Conservation (phyloP, 129 eudicot genomes). For the Arctium minus region DNA sequence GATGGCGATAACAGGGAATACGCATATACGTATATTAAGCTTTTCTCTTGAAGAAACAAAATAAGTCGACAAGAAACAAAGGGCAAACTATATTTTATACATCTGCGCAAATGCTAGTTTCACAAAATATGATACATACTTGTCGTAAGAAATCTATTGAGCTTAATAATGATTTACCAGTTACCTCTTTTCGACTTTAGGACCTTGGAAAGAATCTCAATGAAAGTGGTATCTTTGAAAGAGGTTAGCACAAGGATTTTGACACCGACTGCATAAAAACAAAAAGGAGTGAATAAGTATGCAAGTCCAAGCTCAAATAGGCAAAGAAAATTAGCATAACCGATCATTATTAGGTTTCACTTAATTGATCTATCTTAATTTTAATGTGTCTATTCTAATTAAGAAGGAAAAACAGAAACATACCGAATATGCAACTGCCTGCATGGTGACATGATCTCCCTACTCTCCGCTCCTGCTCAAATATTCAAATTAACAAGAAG, state of each 20-base stretch:
- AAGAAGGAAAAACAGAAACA: background rate
- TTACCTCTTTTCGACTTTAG: constrained; percentile 55
- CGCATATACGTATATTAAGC: background rate
- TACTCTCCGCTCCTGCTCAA: constrained; percentile 23
- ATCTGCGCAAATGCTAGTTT: background rate
- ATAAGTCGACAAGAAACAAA: background rate
- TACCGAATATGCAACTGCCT: constrained; percentile 29
- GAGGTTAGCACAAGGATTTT: constrained; percentile 55
- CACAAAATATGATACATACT: background rate
- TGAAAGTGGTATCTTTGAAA: constrained; percentile 48
- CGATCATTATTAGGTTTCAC: background rate
- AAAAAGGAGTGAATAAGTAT: background rate
- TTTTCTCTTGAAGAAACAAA: background rate
- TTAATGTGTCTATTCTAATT: background rate
- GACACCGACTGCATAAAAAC: constrained; percentile 50
- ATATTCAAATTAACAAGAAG: background rate
- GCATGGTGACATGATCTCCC: constrained; percentile 33
- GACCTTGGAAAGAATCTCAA: constrained; percentile 58
- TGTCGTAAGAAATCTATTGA: background rate
- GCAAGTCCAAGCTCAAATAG: background rate
- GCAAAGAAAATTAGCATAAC: background rate
- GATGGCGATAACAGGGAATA: background rate
- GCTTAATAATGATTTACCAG: background rate
- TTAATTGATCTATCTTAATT: background rate
- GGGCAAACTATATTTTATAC: background rate